These are phyloP conservation scores for Tilletia caries DNA, from an alignment of 1,284 basidiomycete species.

Conservation along the genomic window DNA sequence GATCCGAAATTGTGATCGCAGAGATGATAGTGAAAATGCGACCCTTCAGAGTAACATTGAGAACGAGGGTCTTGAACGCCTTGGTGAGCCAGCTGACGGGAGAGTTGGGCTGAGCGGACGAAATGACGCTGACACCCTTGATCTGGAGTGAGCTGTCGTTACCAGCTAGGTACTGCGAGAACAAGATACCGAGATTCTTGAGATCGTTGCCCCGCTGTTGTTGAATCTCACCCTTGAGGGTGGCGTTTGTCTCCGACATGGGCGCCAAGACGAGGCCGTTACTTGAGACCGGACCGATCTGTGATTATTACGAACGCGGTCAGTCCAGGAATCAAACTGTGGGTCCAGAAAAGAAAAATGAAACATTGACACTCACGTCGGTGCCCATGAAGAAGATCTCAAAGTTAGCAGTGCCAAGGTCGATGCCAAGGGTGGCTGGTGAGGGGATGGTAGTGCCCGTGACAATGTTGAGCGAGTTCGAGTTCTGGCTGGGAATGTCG, in stretches of 20 bases:
- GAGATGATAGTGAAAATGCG: constrained; percentile 67
- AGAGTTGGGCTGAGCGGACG: constrained; percentile 43
- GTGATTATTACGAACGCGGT: too few species aligned
- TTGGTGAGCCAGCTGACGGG: constrained; percentile 69
- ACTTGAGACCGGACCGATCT: constrained; percentile 56
- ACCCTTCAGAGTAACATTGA: constrained; percentile 67
- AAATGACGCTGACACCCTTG: constrained; percentile 64
- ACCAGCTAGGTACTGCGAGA: constrained; percentile 67
- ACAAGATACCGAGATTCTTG: constrained; percentile 64
- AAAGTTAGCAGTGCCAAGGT: constrained; percentile 69
- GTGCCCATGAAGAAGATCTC: constrained; percentile 57
- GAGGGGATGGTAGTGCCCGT: constrained; percentile 69
- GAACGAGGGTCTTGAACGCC: constrained; percentile 67
- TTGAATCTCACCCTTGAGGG: constrained; percentile 65
- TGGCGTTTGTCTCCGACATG: constrained; percentile 59
- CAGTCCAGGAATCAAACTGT: too few species aligned
- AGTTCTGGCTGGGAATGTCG: constrained; percentile 60
- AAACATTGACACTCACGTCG: not conserved
- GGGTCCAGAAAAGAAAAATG: not conserved
- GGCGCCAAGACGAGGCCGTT: constrained; percentile 62
- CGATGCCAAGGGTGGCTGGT: constrained; percentile 67
- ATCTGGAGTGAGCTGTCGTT: constrained; percentile 65
- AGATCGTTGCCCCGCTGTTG: constrained; percentile 58
- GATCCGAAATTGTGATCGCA: constrained; percentile 65
- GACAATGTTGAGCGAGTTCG: constrained; percentile 68